Conservation (phyloP, 2,329 filamentous ascomycete genomes). For the Sporothrix dimorphospora region DNA sequence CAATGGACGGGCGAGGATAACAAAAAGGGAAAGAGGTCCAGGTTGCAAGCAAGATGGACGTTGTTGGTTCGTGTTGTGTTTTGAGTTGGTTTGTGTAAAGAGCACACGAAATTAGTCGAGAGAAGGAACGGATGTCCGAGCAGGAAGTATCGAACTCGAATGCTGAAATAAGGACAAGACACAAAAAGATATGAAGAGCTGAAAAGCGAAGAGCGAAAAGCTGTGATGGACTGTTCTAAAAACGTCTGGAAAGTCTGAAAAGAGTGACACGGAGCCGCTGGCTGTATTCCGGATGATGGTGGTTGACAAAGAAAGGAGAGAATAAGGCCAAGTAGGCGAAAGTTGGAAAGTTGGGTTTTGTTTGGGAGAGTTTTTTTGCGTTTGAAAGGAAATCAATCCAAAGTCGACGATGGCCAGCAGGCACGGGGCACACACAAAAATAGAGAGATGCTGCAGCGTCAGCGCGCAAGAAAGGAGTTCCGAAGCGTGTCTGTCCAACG, state of each 20-base stretch:
- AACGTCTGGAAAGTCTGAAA: neutral
- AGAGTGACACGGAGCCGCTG: slow-evolving; percentile 22
- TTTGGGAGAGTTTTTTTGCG: slow-evolving; percentile 1
- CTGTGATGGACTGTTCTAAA: neutral
- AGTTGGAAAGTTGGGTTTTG: slow-evolving; percentile 6
- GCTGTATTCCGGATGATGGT: slow-evolving; percentile 7
- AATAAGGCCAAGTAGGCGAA: neutral
- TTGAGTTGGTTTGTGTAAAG: neutral
- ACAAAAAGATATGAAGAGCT: neutral
- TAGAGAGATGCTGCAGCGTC: slow-evolving; percentile 28
- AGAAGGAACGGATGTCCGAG: slow-evolving; percentile 18
- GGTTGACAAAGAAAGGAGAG: neutral
- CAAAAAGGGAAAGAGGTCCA: slow-evolving; percentile 30
- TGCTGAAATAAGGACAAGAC: neutral
- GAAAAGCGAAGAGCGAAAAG: neutral
- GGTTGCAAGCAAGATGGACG: slow-evolving; percentile 21
- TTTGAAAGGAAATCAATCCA: slow-evolving; percentile 7
- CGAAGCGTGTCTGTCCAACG: slow-evolving; percentile 5
- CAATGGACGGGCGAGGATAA: neutral
- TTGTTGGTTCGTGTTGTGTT: neutral
- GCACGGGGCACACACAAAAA: slow-evolving; percentile 19
- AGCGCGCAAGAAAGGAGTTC: slow-evolving; percentile 26
- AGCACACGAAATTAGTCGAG: slow-evolving; percentile 27
- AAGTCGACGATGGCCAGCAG: slow-evolving; percentile 12
- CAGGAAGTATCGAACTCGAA: slow-evolving; percentile 19